These are phyloP conservation scores for Fusarium domesticum DNA, from an alignment of 2,329 filamentous ascomycete species.

Conservation along the genomic window DNA sequence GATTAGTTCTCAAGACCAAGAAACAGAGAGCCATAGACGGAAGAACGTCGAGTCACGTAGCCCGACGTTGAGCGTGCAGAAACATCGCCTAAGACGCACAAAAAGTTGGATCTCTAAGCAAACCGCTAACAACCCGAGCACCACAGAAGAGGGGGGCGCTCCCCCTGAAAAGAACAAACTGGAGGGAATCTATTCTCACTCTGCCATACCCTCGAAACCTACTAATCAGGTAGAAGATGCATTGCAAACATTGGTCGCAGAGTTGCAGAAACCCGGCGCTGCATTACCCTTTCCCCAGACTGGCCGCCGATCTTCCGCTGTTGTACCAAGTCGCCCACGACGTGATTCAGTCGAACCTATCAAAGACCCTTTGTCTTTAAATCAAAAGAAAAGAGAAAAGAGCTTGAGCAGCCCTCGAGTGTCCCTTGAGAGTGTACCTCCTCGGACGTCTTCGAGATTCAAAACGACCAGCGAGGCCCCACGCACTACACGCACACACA, in stretches of 20 bases:
- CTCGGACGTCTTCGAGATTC: slow-evolving; percentile 29
- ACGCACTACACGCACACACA: background rate
- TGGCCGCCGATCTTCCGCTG: background rate
- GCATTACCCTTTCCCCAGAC: background rate
- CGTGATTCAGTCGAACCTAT: background rate
- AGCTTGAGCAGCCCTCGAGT: slow-evolving; percentile 13
- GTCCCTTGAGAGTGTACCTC: slow-evolving; percentile 26
- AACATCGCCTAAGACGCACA: slow-evolving; percentile 20
- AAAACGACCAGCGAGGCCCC: background rate
- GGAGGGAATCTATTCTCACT: background rate
- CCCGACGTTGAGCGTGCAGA: slow-evolving; percentile 27
- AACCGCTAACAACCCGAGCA: slow-evolving; percentile 28
- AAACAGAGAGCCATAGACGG: slow-evolving; percentile 13
- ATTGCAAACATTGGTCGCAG: background rate
- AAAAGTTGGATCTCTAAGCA: slow-evolving; percentile 23
- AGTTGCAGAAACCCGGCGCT: background rate
- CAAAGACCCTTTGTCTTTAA: background rate
- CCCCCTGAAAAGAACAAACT: slow-evolving; percentile 13
- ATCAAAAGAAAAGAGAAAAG: background rate
- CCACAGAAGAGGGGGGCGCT: slow-evolving; percentile 33
- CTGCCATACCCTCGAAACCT: background rate
- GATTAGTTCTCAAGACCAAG: slow-evolving; percentile 20
- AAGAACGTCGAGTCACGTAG: slow-evolving; percentile 9
- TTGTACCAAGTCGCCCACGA: background rate
- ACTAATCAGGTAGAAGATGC: background rate